A percentile compares a stretch with the other conserved stretches of the same genome.
phyloP scores from a whole-genome alignment of 2,329 filamentous ascomycete genomes.

The Exophiala alcalophila region DNA sequence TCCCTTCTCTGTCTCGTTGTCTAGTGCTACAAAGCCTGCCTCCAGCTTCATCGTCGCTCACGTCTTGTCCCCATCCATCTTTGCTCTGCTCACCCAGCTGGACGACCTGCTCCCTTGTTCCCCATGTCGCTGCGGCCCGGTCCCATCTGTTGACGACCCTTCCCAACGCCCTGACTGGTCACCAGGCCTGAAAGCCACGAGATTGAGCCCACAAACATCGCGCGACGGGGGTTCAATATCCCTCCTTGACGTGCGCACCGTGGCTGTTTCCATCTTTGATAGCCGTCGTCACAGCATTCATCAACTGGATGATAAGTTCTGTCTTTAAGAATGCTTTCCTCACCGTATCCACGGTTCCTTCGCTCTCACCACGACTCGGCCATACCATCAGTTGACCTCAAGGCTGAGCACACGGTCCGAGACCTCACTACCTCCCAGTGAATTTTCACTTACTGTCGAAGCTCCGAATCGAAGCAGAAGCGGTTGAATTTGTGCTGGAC shows the following conservation, averaged over 20 bases:
- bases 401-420: conserved; percentile 15
- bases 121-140: conserved; percentile 28
- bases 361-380: conserved; percentile 14
- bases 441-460: conserved; percentile 3
- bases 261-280: no score
- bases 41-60: conserved; percentile 25
- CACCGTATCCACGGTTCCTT: conserved; percentile 11
- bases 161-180: conserved; percentile 22
- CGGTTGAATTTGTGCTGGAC: conserved; percentile 9
- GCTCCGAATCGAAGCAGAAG: conserved; percentile 5
- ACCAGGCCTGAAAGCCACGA: conserved; percentile 21
- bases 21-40: conserved; percentile 20
- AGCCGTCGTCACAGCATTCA: no score
- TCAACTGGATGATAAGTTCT: conserved; percentile 4
- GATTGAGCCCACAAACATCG: conserved; percentile 14
- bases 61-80: conserved; percentile 9
- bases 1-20: conserved; percentile 18
- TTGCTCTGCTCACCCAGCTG: conserved; percentile 35
- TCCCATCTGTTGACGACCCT: conserved; percentile 16
- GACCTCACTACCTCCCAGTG: conserved; percentile 8
- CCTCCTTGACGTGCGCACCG: no score
- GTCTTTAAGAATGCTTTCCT: conserved; percentile 25
- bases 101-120: conserved; percentile 39
- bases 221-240: conserved; percentile 4
- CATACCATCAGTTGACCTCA: conserved; percentile 12